Base-by-base conservation (phyloP, 108 stramenopile genomes). In the Stephanodiscus triporus region DNA sequence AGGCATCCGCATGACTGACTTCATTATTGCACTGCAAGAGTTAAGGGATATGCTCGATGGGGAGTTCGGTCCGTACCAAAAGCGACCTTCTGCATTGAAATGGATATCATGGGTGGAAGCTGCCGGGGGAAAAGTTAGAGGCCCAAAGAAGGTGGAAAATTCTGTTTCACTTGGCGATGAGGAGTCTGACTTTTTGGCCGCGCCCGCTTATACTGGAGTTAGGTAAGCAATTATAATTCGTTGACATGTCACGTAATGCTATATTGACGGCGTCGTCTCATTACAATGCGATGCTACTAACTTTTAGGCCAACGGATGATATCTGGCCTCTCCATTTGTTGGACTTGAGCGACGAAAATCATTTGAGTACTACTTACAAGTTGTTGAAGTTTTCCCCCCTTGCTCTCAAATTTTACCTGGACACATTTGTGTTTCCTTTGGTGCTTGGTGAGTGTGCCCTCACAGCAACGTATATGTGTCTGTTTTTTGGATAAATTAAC, bases 301-400 rank as follows among this genome's bases (percentile, higher is more conserved):
- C 1, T 30, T 29, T 30, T 26, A 58, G 91, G 48, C 90, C 91
- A 9, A 62, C 88, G 9, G 95, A 99, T 74, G 97, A 98, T 57
- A 92, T 99, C 63, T 97, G 97, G 97, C 99, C 99, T 6, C 88
- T 99, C 50, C 97, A 98, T 69, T 80, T 99, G 29, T 68, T 99
- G n/a, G 97, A 99, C 74, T 50, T 97, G 63, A 93, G 89, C 34
- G 99, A 99, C 68, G 89, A 95, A 29, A 96, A 98, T 37, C 97
- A 98, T 86, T 88, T 99, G 77, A 86, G 86, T 38, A 75, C 93
- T 20, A 95, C 98, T 0, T 98, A 85, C 87, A 86, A 89, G 24
- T 86, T 99, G 9, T 86, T 99, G 40, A 61, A 81, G 40, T 84
- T 85, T 47, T 84, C 91, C 19, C 97, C 98, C 34, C 92, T 92